These are phyloP conservation scores for Boletus subcaerulescens DNA, from an alignment of 768 basidiomycete genomes.

Conservation along the genomic window DNA sequence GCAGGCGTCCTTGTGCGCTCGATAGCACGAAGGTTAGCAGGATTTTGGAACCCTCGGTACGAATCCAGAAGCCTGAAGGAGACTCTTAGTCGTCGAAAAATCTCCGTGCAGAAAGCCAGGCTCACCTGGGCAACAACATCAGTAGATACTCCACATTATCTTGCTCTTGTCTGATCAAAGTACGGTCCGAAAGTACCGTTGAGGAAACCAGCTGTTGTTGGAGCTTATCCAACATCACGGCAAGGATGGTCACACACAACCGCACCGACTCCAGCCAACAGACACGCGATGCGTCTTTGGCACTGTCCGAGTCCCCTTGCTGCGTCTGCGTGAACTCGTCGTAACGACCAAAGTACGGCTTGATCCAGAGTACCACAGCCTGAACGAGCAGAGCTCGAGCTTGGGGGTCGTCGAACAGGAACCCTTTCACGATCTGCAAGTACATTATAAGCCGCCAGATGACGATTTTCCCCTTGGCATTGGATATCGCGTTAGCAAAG, in stretches of 20 bases:
- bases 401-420: conserved; percentile 79
- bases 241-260: conserved; percentile 86
- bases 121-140: conserved; percentile 77
- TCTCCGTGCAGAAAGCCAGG: not conserved
- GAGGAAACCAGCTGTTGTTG: conserved; percentile 77
- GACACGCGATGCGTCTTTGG: conserved; percentile 72
- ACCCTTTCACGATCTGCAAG: conserved; percentile 84
- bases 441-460: conserved; percentile 95
- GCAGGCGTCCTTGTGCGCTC: conserved; percentile 61
- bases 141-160: conserved; percentile 89
- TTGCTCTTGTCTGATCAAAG: conserved; percentile 72
- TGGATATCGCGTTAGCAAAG: conserved; percentile 80
- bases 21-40: conserved; percentile 64
- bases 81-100: conserved; percentile 5
- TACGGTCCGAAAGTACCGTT: conserved; percentile 55
- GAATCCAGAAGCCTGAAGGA: conserved; percentile 72
- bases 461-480: conserved; percentile 80
- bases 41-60: conserved; percentile 77
- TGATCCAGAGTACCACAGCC: conserved; percentile 89
- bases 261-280: conserved; percentile 88
- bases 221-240: conserved; percentile 86
- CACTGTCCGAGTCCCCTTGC: conserved; percentile 62
- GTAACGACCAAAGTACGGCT: conserved; percentile 89
- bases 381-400: conserved; percentile 81
- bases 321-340: conserved; percentile 73